A percentile compares a stretch with the other conserved stretches of the same genome.
Evolutionary conservation across 352 stramenopile genomes (phyloP).

Genomic region (Globisporangium mamillatum): DNA sequence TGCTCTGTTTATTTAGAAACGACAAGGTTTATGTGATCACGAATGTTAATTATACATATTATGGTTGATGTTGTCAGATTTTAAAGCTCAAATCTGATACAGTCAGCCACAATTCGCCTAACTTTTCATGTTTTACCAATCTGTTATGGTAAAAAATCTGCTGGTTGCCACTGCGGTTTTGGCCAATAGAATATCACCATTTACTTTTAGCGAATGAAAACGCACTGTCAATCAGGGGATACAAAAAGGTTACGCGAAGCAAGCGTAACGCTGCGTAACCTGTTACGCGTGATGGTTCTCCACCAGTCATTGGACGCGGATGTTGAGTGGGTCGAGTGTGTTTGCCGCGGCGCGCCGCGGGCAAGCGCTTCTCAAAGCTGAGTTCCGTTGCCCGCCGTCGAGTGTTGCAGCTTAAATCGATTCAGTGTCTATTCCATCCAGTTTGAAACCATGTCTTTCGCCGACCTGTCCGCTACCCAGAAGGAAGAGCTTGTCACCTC

Average conservation of each 20-base stretch:
- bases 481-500: constrained; percentile 86
- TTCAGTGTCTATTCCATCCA: constrained; percentile 74
- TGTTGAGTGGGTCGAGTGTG: neutral
- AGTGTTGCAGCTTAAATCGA: constrained; percentile 77
- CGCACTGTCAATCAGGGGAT: neutral
- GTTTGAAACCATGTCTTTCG: constrained; percentile 79
- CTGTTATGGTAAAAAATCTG: too few species aligned
- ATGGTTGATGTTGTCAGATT: too few species aligned
- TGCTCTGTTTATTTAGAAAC: too few species aligned
- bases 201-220: neutral
- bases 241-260: neutral
- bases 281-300: constrained; percentile 30
- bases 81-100: too few species aligned
- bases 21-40: too few species aligned
- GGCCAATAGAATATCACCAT: too few species aligned
- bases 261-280: neutral
- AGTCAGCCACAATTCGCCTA: too few species aligned
- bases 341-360: neutral
- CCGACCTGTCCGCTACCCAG: constrained; percentile 75
- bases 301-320: constrained; percentile 64
- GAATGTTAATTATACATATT: too few species aligned
- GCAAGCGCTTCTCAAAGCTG: constrained; percentile 43
- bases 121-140: too few species aligned
- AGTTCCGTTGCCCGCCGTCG: constrained; percentile 47
- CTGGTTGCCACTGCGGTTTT: too few species aligned